Evolutionary conservation across 176 grass and related monocot genomes (phyloP), one percentile per base, ranked within the genome.

Genomic region (Ensete ventricosum): DNA sequence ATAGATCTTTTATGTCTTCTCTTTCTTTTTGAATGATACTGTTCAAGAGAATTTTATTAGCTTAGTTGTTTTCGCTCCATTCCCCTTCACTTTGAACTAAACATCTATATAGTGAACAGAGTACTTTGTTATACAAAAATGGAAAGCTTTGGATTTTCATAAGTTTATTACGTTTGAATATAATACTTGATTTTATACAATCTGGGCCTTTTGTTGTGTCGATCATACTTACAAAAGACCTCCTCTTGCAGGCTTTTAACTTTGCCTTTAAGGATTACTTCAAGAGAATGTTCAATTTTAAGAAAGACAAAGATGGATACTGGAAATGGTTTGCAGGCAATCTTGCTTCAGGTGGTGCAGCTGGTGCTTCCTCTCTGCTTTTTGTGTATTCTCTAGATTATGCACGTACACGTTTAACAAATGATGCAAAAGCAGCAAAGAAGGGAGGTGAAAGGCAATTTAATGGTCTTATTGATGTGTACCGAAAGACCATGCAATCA

Each of bases 201-300:
- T 29, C 23, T 67, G 21, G 11, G 11, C 11, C 16, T 58, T 13
- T 26, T 67, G 64, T 12, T 29, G 7, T 25, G 11, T 14, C 27
- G 14, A 11, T 75, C 59, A 26, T 50, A n/a, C 62, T 53, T 74
- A 1, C 11, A 49, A 75, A 24, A 76, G 21, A 21, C 27, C 17
- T 52, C 50, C 5, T 62, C 50, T 16, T 53, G 24, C 67, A 97
- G 93, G 93, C 93, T 14, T 72, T 97, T 79, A 97, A 97, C 87
- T 97, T 97, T 78, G 93, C 93, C 1, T 97, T 97, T 62, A 97
- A 97, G 88, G 93, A 97, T 76, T 86, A 97, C 87, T 97, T 97
- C 85, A 97, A 97, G 85, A 93, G 90, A 52, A 24, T 93, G 72
- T 97, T 97, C 77, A 97, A 97, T 81, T 92, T 86, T 57, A 93